Conservation (phyloP, 164 flowering plant species). For the Hamamelis virginiana region DNA sequence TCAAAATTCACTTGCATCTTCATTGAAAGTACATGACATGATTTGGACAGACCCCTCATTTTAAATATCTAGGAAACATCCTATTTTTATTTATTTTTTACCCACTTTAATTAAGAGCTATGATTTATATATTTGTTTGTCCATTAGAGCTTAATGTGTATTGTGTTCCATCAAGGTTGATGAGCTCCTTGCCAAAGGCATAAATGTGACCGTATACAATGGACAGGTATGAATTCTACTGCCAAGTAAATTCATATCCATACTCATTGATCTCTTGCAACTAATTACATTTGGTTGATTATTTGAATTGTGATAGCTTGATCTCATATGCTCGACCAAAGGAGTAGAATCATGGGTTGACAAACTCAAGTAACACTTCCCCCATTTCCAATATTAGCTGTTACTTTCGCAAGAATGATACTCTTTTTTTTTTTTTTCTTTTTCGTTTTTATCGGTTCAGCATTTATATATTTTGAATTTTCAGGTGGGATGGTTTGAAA, state of each 20-base stretch:
- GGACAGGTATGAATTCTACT: conserved; percentile 20
- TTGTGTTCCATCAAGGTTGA: conserved; percentile 14
- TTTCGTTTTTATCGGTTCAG: too few species aligned
- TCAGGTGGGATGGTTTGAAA: conserved; percentile 20
- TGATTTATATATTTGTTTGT: too few species aligned
- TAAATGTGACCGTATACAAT: conserved; percentile 24
- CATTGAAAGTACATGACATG: too few species aligned
- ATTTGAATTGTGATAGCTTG: conserved; percentile 17
- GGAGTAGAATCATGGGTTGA: conserved; percentile 32
- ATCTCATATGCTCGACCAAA: conserved; percentile 31
- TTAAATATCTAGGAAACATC: too few species aligned
- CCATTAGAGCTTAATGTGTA: too few species aligned
- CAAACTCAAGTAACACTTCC: conserved; percentile 25
- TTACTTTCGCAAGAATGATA: neutral
- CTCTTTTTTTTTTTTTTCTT: neutral
- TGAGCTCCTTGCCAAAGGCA: conserved; percentile 23
- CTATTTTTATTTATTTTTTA: too few species aligned
- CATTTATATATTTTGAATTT: neutral
- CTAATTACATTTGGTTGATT: neutral
- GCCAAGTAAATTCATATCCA: too few species aligned
- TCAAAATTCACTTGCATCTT: too few species aligned
- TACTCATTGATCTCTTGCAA: neutral
- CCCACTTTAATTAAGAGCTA: too few species aligned
- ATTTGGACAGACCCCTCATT: too few species aligned
- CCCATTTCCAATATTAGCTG: neutral